A percentile compares a stretch with the other conserved stretches of the same genome.
Conservation (phyloP, 257 asterid species). For the Salvia hispanica region DNA sequence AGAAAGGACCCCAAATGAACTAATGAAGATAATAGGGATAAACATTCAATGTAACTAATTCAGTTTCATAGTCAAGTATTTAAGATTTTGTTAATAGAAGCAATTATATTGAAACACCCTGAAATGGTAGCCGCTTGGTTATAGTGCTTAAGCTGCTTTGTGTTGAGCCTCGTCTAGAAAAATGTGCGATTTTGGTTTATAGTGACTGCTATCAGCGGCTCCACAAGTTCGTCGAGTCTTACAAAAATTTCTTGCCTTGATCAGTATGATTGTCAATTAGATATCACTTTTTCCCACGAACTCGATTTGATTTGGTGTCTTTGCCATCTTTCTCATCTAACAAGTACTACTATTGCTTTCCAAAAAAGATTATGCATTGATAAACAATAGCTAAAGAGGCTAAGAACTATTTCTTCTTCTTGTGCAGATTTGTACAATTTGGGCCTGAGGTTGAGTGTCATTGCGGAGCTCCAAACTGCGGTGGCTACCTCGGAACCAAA, state of each 20-base stretch:
- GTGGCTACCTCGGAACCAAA: slow-evolving; percentile 74
- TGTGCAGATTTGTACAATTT: slow-evolving; percentile 76
- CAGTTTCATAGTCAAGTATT: neutral
- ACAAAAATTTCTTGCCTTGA: neutral
- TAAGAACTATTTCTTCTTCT: slow-evolving; percentile 19
- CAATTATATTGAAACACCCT: neutral
- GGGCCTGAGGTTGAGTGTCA: slow-evolving; percentile 86
- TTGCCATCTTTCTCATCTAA: neutral
- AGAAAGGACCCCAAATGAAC: no score
- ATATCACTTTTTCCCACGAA: neutral
- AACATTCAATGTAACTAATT: neutral
- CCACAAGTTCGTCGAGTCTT: neutral
- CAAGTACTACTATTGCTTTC: neutral
- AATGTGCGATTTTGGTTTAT: neutral
- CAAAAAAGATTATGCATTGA: neutral
- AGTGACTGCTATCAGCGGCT: neutral
- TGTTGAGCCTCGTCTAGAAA: neutral
- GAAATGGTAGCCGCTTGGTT: neutral
- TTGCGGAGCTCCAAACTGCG: slow-evolving; percentile 81
- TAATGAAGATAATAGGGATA: neutral
- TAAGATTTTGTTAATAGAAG: neutral
- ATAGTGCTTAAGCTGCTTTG: neutral
- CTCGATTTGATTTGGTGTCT: neutral
- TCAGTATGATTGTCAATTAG: no score
- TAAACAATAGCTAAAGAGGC: slow-evolving; percentile 4